Conservation (phyloP, 768 basidiomycete species). For the Cyathus striatus region DNA sequence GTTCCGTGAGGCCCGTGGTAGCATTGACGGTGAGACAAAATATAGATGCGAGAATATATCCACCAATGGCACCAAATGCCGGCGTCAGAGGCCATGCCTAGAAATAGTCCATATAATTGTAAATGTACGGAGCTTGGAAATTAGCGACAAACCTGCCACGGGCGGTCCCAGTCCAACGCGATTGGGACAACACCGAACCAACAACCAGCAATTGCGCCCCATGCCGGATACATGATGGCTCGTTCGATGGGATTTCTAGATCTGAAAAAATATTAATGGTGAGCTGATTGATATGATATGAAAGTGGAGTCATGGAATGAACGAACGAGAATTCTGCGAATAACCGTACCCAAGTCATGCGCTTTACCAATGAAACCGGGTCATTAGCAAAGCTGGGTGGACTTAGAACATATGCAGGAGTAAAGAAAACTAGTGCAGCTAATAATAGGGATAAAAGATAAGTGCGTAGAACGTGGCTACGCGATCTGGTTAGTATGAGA, state of each 20-base stretch:
- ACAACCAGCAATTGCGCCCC: slow-evolving; percentile 67
- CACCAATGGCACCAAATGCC: slow-evolving; percentile 64
- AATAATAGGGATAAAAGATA: slow-evolving; percentile 65
- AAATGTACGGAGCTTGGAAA: slow-evolving; percentile 1
- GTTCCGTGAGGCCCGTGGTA: slow-evolving; percentile 29
- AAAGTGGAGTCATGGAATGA: background rate
- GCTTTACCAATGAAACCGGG: slow-evolving; percentile 41
- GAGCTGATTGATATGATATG: slow-evolving; percentile 5
- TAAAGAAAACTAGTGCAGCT: slow-evolving; percentile 58
- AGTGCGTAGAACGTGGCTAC: slow-evolving; percentile 41
- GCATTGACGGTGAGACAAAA: slow-evolving; percentile 43
- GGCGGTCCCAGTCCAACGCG: slow-evolving; percentile 93
- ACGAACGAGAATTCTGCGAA: slow-evolving; percentile 83
- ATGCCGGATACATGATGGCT: slow-evolving; percentile 71
- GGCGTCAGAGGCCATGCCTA: slow-evolving; percentile 85
- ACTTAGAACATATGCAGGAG: slow-evolving; percentile 69
- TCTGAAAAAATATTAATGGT: slow-evolving; percentile 22
- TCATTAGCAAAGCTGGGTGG: slow-evolving; percentile 42
- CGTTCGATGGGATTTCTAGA: slow-evolving; percentile 66
- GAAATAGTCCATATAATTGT: slow-evolving; percentile 5
- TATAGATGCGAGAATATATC: slow-evolving; percentile 60
- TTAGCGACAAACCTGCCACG: slow-evolving; percentile 78
- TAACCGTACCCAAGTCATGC: slow-evolving; percentile 71
- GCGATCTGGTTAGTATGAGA: slow-evolving; percentile 1
- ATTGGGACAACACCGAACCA: slow-evolving; percentile 85